A percentile compares a stretch with the other conserved stretches of the same genome.
phyloP scores from a whole-genome alignment of 768 basidiomycete genomes.

The Hebeloma cylindrosporum region DNA sequence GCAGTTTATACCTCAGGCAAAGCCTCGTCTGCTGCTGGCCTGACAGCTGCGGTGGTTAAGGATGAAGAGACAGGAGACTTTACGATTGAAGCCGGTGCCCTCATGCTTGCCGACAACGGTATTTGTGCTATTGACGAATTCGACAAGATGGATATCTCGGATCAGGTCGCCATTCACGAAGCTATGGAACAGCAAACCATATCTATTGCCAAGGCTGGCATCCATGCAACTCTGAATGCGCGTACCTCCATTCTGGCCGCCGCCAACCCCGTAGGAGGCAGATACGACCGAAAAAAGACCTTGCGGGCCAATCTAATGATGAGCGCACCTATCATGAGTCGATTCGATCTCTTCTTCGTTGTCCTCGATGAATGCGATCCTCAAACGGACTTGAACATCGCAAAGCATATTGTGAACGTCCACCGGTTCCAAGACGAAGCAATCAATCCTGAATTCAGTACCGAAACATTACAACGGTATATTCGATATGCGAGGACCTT shows the following conservation, averaged over 20 bases:
- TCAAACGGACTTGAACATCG: conserved; percentile 88
- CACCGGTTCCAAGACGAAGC: conserved; percentile 95
- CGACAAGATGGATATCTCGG: conserved; percentile 99
- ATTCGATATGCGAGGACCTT: conserved; percentile 97
- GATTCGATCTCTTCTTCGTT: conserved; percentile 97
- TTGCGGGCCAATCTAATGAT: conserved; percentile 93
- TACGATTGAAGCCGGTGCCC: conserved; percentile 97
- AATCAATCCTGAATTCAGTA: conserved; percentile 95
- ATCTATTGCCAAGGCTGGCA: conserved; percentile 98
- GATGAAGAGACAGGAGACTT: conserved; percentile 99
- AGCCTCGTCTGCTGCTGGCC: conserved; percentile 97
- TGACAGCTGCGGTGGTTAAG: conserved; percentile 96
- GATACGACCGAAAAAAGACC: conserved; percentile 94
- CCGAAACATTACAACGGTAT: conserved; percentile 93
- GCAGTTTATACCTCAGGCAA: conserved; percentile 99
- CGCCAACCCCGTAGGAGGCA: conserved; percentile 95
- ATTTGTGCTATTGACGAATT: conserved; percentile 99
- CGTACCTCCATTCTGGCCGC: conserved; percentile 97
- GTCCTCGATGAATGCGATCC: conserved; percentile 97
- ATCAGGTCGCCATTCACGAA: conserved; percentile 99
- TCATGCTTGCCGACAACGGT: conserved; percentile 99
- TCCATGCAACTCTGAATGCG: conserved; percentile 97
- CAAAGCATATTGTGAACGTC: conserved; percentile 96
- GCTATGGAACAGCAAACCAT: conserved; percentile 99
- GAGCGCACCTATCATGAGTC: conserved; percentile 99